phyloP scores from a whole-genome alignment of 495 filamentous ascomycete species.

The Gamarada debralockiae region DNA sequence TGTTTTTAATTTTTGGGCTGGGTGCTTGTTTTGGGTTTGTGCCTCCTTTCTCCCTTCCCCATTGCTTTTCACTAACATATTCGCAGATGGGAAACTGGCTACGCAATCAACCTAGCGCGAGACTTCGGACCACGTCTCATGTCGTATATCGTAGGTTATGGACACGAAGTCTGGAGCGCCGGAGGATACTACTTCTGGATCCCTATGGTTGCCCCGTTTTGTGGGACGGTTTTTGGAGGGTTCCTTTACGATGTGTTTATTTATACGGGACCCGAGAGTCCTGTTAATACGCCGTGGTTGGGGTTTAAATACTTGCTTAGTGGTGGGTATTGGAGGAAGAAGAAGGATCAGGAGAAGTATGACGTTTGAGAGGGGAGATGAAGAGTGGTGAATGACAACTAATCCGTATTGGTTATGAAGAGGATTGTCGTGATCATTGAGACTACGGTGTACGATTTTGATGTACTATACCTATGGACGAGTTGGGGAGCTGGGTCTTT shows the following conservation, averaged over 20 bases:
- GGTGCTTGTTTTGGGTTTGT: constrained; percentile 57
- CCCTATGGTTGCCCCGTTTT: constrained; percentile 40
- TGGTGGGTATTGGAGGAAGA: constrained; percentile 7
- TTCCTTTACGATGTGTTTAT: constrained; percentile 50
- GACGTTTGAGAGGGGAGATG: constrained; percentile 5
- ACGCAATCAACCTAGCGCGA: constrained; percentile 62
- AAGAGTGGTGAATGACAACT: too few species aligned
- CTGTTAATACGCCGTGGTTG: constrained; percentile 22
- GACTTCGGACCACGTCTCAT: constrained; percentile 62
- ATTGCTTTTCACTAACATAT: neutral
- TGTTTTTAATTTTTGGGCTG: constrained; percentile 63
- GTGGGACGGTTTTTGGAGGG: constrained; percentile 40
- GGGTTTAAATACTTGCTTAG: constrained; percentile 14
- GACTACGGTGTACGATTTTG: too few species aligned
- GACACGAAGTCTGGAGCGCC: constrained; percentile 56
- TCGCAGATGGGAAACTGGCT: constrained; percentile 56
- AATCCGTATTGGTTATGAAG: too few species aligned
- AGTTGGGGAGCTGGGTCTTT: too few species aligned
- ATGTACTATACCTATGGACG: too few species aligned
- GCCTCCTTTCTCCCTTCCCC: neutral
- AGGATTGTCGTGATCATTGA: too few species aligned
- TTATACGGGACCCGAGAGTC: constrained; percentile 41
- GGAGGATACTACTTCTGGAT: constrained; percentile 43
- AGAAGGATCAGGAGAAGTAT: constrained; percentile 10
- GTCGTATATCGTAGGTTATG: constrained; percentile 59